Evolutionary conservation across 2,329 filamentous ascomycete species (phyloP), one percentile per base, ranked within the genome.

Genomic region (Fusarium sp.): DNA sequence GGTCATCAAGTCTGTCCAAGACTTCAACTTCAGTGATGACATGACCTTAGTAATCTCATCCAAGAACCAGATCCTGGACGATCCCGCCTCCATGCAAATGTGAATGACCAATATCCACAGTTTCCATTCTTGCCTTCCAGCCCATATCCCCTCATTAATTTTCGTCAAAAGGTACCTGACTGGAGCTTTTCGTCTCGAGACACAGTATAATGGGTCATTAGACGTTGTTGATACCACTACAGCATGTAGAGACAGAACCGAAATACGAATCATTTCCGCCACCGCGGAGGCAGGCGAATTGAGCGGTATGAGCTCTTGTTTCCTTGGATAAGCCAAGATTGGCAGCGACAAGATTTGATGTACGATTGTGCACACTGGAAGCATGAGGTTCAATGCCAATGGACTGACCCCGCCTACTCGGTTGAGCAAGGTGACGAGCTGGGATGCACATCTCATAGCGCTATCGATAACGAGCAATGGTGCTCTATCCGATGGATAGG

Each of bases 71-170:
- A n/a, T 1, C 20, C 62, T 63, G 3, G 18, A 24, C n/a, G 17
- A n/a, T 3, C 56, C 46, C 13, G 24, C 40, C 9, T 67, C 56
- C 24, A 64, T 51, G 5, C 63, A 52, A 3, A 36, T 15, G 9
- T 69, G 67, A 3, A 71, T 45, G 0, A 60, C 60, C 10, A 74
- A 18, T 4, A 65, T 52, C 69, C 69, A 74, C 5, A 72, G 11
- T 40, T 45, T 57, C 6, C 72, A 7, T 0, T 68, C 34, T 1
- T 58, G 50, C 13, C 44, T 60, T 1, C 43, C 59, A 7, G 14
- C 17, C 68, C 71, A 71, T 6, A 48, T 6, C 2, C 10, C 8
- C 1, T 33, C 34, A 6, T 39, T n/a, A 2, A 26, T 33, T 2
- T 42, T 28, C 0, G 20, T 11, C 17, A 66, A 43, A 5, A 70